Evolutionary conservation across 2,329 filamentous ascomycete genomes (phyloP).

Genomic region (Chrysosporium keratinophilum): DNA sequence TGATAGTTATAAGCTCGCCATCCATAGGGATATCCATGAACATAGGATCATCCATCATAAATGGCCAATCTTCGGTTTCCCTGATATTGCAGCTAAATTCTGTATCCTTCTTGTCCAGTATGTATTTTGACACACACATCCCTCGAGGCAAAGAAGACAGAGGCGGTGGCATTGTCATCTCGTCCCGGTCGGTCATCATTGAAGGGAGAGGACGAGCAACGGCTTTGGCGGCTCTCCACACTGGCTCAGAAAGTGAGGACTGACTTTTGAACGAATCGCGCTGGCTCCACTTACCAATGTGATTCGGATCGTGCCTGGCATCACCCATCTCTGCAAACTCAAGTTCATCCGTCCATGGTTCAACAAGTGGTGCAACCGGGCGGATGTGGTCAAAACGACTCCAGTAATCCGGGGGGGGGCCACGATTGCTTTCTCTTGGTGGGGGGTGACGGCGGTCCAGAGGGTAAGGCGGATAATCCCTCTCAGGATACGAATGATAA

Average conservation of each 20-base stretch:
- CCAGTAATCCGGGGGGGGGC: conserved; percentile 9
- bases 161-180: conserved; percentile 20
- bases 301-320: conserved; percentile 6
- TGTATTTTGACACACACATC: conserved; percentile 43
- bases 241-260: conserved; percentile 16
- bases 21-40: conserved; percentile 38
- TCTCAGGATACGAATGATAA: neutral
- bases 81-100: conserved; percentile 39
- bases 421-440: conserved; percentile 9
- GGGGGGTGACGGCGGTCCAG: conserved; percentile 9
- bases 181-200: conserved; percentile 21
- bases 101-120: conserved; percentile 34
- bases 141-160: conserved; percentile 23
- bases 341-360: conserved; percentile 17
- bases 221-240: conserved; percentile 17
- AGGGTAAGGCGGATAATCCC: conserved; percentile 11
- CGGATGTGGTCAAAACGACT: conserved; percentile 11
- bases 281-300: conserved; percentile 16
- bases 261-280: conserved; percentile 1
- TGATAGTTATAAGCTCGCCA: conserved; percentile 34
- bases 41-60: conserved; percentile 41
- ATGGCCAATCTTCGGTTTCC: conserved; percentile 42
- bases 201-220: conserved; percentile 23
- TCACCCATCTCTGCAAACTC: conserved; percentile 16
- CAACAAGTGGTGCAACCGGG: conserved; percentile 10